Conservation (phyloP, 106 monocot species). For the Dendrobium chrysotoxum region DNA sequence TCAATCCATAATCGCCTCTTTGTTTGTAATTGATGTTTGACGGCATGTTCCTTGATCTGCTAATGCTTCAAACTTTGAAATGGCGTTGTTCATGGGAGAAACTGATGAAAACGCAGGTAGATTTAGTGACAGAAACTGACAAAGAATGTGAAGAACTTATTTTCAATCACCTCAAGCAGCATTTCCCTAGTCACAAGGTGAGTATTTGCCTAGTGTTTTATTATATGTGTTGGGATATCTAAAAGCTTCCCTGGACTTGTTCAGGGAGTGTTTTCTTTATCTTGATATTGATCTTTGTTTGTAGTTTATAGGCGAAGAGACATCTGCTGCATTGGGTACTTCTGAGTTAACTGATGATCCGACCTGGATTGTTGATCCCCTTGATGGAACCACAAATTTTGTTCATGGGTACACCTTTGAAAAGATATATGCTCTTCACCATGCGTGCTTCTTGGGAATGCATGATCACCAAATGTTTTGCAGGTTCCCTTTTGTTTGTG, state of each 20-base stretch:
- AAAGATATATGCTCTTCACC: not conserved
- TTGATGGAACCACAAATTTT: conserved; percentile 98
- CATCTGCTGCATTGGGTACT: conserved; percentile 68
- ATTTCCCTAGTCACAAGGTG: conserved; percentile 87
- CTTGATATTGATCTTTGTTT: not conserved
- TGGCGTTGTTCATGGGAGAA: not conserved
- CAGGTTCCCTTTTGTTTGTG: conserved; percentile 94
- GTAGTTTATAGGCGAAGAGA: conserved; percentile 93
- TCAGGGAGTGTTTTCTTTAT: not conserved
- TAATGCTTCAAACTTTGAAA: not conserved
- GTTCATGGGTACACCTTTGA: conserved; percentile 70
- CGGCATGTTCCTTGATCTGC: not conserved
- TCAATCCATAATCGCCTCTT: not conserved
- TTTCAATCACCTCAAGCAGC: conserved; percentile 71
- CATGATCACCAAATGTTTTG: conserved; percentile 9
- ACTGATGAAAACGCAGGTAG: conserved; percentile 45
- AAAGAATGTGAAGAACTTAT: conserved; percentile 88
- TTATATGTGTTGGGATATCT: not conserved
- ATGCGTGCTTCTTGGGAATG: not conserved
- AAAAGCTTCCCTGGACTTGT: not conserved
- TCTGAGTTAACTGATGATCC: conserved; percentile 75
- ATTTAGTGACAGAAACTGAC: conserved; percentile 98
- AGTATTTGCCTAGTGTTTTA: not conserved
- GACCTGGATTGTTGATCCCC: conserved; percentile 98
- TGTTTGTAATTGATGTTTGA: not conserved